Evolutionary conservation across 768 basidiomycete genomes (phyloP).

Genomic region (Hemileccinum rubropunctum): DNA sequence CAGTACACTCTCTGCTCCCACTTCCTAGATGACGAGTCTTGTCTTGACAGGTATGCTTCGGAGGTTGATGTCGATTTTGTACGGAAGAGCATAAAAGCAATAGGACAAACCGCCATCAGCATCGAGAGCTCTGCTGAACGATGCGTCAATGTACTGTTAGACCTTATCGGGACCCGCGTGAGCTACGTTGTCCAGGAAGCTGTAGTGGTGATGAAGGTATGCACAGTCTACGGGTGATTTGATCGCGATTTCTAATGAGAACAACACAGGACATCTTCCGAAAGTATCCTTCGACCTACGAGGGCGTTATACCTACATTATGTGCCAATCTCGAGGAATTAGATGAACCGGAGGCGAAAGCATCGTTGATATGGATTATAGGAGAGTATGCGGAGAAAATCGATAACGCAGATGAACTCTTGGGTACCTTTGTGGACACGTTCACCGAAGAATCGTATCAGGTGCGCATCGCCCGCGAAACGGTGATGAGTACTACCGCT

Average conservation of each 20-base stretch:
- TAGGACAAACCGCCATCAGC: constrained; percentile 95
- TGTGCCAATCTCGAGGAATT: constrained; percentile 95
- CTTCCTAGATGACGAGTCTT: constrained; percentile 2
- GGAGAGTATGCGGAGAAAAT: constrained; percentile 98
- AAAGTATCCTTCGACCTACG: constrained; percentile 94
- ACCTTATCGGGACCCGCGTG: constrained; percentile 88
- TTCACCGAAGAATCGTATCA: constrained; percentile 94
- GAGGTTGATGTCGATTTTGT: constrained; percentile 99
- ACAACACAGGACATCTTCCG: constrained; percentile 87
- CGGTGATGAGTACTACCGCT: background rate
- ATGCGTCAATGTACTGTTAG: constrained; percentile 91
- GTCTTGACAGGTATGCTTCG: constrained; percentile 72
- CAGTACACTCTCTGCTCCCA: constrained; percentile 26
- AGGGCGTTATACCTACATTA: constrained; percentile 93
- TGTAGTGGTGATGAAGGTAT: constrained; percentile 97
- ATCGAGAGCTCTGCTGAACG: constrained; percentile 91
- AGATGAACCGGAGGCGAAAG: constrained; percentile 97
- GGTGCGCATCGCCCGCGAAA: constrained; percentile 36
- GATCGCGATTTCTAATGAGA: background rate
- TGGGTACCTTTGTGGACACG: constrained; percentile 85
- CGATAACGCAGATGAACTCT: constrained; percentile 91
- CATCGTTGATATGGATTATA: constrained; percentile 98
- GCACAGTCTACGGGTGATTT: constrained; percentile 5
- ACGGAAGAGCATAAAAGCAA: constrained; percentile 88
- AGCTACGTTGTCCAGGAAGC: constrained; percentile 99